These are phyloP conservation scores for Pittosporum tobira DNA, from an alignment of 129 eudicot genomes.

Conservation along the genomic window DNA sequence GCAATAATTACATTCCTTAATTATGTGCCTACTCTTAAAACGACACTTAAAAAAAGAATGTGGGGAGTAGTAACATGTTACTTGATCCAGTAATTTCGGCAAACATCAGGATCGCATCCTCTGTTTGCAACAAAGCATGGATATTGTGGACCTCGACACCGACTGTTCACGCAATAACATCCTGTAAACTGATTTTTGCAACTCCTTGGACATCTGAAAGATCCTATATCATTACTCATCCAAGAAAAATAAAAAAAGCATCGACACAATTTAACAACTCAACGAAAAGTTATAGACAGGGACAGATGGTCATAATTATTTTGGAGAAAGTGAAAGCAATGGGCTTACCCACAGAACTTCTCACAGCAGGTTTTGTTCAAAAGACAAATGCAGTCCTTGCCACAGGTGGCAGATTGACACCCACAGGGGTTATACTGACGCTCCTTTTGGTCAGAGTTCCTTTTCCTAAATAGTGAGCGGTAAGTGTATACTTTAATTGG, in stretches of 20 bases:
- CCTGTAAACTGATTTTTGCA: conserved; percentile 95
- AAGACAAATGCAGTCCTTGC: conserved; percentile 85
- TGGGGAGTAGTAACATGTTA: too few relatives aligned
- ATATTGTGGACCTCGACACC: conserved; percentile 93
- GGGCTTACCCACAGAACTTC: conserved; percentile 87
- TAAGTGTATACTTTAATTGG: conserved; percentile 71
- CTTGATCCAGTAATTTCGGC: conserved; percentile 98
- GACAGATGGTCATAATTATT: background rate
- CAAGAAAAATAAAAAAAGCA: background rate
- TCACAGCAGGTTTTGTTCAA: conserved; percentile 89
- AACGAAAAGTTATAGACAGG: background rate
- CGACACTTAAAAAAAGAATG: too few relatives aligned
- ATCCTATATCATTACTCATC: background rate
- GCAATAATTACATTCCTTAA: too few relatives aligned
- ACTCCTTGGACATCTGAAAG: conserved; percentile 73
- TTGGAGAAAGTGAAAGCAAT: background rate
- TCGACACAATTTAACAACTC: background rate
- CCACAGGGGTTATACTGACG: conserved; percentile 90
- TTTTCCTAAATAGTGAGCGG: conserved; percentile 63
- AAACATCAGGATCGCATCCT: conserved; percentile 98
- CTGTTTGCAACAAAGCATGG: conserved; percentile 94
- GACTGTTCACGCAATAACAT: conserved; percentile 89
- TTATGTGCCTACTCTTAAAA: too few relatives aligned
- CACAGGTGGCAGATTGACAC: conserved; percentile 83
- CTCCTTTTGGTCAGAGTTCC: conserved; percentile 76